phyloP scores from a whole-genome alignment of 164 flowering plant species.

The Vitis rupestris region DNA sequence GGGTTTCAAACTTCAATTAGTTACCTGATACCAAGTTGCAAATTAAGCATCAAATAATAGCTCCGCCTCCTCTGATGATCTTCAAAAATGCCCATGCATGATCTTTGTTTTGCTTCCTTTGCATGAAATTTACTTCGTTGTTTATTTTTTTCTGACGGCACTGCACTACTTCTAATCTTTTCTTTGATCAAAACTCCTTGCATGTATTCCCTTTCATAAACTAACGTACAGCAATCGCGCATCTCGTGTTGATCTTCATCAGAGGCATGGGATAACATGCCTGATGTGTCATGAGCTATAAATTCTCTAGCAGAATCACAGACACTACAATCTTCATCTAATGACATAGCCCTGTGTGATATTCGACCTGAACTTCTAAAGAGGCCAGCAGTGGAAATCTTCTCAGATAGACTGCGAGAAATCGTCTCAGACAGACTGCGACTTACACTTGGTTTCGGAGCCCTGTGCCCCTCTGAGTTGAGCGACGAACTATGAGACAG shows the following conservation, averaged over 20 bases:
- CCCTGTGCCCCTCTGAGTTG: conserved; percentile 27
- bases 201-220: conserved; percentile 86
- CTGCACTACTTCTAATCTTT: conserved; percentile 29
- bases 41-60: conserved; percentile 77
- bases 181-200: conserved; percentile 87
- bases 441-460: conserved; percentile 29
- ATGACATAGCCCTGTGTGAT: conserved; percentile 36
- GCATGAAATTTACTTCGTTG: conserved; percentile 29
- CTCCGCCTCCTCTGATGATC: conserved; percentile 38
- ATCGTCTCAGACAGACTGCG: conserved; percentile 57
- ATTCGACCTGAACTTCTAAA: conserved; percentile 42
- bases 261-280: conserved; percentile 22
- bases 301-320: conserved; percentile 35
- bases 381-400: conserved; percentile 29
- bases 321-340: conserved; percentile 29
- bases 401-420: conserved; percentile 58
- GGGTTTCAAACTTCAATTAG: not conserved
- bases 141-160: conserved; percentile 33
- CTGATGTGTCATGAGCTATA: conserved; percentile 27
- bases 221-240: conserved; percentile 28
- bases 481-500: conserved; percentile 32
- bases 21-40: conserved; percentile 98
- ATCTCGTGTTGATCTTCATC: conserved; percentile 35
- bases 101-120: conserved; percentile 38
- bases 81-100: conserved; percentile 47